Percentiles rank a stretch among this genome's conserved stretches.
Evolutionary conservation across 345 rosid species (phyloP).

Genomic region (Boechera divaricarpa): DNA sequence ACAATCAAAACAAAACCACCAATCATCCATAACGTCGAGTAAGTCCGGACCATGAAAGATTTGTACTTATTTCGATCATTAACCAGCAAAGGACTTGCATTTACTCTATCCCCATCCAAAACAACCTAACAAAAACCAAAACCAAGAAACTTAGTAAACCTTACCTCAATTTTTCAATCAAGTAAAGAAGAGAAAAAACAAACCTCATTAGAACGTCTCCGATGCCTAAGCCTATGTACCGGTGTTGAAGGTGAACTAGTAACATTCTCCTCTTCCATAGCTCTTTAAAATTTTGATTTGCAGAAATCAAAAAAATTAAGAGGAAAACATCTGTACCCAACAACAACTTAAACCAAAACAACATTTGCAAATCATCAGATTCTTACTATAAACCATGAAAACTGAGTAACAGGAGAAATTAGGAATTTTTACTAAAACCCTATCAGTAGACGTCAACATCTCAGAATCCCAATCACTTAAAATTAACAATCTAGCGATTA

Average conservation of each 20-base stretch:
- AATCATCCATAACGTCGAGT: constrained; percentile 93
- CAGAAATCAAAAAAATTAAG: constrained; percentile 5
- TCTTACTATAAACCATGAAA: background rate
- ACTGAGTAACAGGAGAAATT: background rate
- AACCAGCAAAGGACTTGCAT: constrained; percentile 67
- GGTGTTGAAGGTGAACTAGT: constrained; percentile 55
- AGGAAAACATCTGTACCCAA: constrained; percentile 35
- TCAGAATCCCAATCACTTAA: constrained; percentile 13
- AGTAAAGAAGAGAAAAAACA: constrained; percentile 17
- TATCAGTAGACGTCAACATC: constrained; percentile 17
- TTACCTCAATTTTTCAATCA: background rate
- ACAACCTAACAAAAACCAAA: constrained; percentile 52
- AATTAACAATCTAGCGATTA: background rate
- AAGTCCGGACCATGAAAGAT: constrained; percentile 75
- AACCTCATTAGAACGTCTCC: constrained; percentile 79
- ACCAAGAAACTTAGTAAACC: background rate
- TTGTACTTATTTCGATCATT: constrained; percentile 78
- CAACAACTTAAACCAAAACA: constrained; percentile 17
- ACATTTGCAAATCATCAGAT: background rate
- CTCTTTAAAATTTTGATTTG: constrained; percentile 15
- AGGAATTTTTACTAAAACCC: constrained; percentile 14
- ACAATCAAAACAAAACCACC: constrained; percentile 78
- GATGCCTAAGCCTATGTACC: constrained; percentile 60
- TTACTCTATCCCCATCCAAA: constrained; percentile 61
- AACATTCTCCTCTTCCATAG: constrained; percentile 69